Evolutionary conservation across 768 basidiomycete genomes (phyloP).

Genomic region (Russula abietina): DNA sequence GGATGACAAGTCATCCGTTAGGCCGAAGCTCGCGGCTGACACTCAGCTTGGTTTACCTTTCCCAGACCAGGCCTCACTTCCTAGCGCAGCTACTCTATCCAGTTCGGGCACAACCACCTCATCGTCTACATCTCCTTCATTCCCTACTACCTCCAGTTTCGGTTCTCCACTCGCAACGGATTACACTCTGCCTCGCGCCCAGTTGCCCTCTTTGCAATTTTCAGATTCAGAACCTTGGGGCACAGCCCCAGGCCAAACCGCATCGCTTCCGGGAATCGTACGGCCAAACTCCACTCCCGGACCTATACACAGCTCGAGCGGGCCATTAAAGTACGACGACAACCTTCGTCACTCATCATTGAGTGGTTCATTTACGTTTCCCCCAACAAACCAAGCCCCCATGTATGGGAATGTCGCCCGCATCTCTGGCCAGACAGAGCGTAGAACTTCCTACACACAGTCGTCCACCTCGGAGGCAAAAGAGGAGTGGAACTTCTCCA

Average conservation of each 20-base stretch:
- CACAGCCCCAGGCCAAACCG: constrained; percentile 8
- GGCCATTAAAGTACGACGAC: constrained; percentile 65
- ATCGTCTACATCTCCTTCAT: constrained; percentile 25
- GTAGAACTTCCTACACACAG: constrained; percentile 39
- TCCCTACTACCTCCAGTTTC: constrained; percentile 25
- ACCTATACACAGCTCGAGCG: constrained; percentile 26
- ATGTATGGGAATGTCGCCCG: constrained; percentile 65
- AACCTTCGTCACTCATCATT: constrained; percentile 62
- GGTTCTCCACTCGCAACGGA: constrained; percentile 44
- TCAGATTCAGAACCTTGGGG: constrained; percentile 24
- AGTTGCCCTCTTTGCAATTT: constrained; percentile 35
- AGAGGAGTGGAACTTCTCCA: constrained; percentile 66
- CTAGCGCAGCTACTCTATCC: constrained; percentile 40
- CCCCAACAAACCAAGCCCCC: constrained; percentile 23
- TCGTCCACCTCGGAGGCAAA: constrained; percentile 41
- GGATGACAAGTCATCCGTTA: constrained; percentile 36
- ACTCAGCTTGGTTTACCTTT: constrained; percentile 43
- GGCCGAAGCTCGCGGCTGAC: constrained; percentile 48
- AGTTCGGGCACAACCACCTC: constrained; percentile 21
- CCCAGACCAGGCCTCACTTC: constrained; percentile 45
- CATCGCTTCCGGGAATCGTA: constrained; percentile 24
- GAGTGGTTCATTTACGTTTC: constrained; percentile 36
- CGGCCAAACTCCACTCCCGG: constrained; percentile 27
- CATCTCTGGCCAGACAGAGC: constrained; percentile 65
- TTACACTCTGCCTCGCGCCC: constrained; percentile 52